Percentiles rank a stretch among this genome's conserved stretches.
Conservation (phyloP, 257 asterid species). For the Eucommia ulmoides region DNA sequence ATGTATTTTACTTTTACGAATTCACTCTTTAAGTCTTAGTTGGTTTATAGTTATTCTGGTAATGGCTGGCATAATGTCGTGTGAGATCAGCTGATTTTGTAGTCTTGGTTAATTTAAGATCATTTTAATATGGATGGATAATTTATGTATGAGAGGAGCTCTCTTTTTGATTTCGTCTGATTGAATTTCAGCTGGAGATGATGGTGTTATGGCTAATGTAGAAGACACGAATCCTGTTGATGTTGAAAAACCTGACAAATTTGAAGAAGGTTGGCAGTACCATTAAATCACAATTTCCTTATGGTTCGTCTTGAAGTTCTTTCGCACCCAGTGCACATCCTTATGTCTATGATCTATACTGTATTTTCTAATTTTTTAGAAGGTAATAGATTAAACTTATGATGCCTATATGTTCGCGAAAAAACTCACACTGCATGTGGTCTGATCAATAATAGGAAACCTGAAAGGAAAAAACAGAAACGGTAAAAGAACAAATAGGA, state of each 20-base stretch:
- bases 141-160: neutral
- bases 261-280: slow-evolving; percentile 18
- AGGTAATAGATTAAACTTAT: neutral
- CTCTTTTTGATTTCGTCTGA: neutral
- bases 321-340: neutral
- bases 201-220: slow-evolving; percentile 6
- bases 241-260: slow-evolving; percentile 18
- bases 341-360: neutral
- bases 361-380: neutral
- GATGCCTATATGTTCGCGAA: neutral
- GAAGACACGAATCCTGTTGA: slow-evolving; percentile 26
- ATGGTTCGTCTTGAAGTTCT: neutral
- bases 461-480: too few relatives aligned
- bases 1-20: too few relatives aligned
- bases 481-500: too few relatives aligned
- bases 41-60: neutral
- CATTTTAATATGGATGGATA: neutral
- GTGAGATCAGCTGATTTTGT: too few relatives aligned
- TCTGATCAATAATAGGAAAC: neutral
- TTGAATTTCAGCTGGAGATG: slow-evolving; percentile 28
- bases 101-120: too few relatives aligned
- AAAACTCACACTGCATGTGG: neutral
- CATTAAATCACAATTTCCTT: neutral
- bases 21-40: neutral
- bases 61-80: neutral